These are phyloP conservation scores for Yamadazyma pseudoaaseri DNA, from an alignment of 1,139 yeast species.

Conservation along the genomic window DNA sequence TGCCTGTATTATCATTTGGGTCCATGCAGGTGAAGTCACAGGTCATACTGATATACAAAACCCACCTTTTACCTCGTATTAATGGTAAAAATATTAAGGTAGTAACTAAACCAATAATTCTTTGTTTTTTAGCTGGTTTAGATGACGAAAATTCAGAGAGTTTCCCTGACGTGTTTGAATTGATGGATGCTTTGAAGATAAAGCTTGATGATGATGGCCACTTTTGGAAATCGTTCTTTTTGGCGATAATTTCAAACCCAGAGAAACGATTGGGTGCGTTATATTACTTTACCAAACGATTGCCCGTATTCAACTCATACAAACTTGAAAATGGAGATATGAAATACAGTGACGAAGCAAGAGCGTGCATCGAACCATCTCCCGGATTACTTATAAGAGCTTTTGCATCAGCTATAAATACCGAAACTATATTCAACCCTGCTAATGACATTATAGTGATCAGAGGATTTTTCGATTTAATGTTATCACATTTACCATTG, in stretches of 20 bases:
- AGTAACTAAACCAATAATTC: conserved; percentile 65
- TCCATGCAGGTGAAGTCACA: conserved; percentile 85
- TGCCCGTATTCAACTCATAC: conserved; percentile 52
- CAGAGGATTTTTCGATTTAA: conserved; percentile 84
- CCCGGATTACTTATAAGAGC: conserved; percentile 78
- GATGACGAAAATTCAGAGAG: conserved; percentile 91
- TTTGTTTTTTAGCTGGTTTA: conserved; percentile 79
- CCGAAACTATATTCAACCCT: conserved; percentile 40
- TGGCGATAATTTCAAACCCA: conserved; percentile 71
- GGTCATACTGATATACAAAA: conserved; percentile 58
- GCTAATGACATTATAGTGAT: conserved; percentile 65
- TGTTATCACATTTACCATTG: conserved; percentile 66
- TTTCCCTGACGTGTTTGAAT: conserved; percentile 55
- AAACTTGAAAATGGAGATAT: conserved; percentile 13
- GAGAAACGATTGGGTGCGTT: conserved; percentile 84
- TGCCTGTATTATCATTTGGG: conserved; percentile 84
- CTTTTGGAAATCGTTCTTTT: conserved; percentile 84
- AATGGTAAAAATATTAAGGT: conserved; percentile 48
- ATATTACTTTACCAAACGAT: conserved; percentile 65
- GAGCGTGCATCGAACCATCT: conserved; percentile 65
- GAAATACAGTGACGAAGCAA: conserved; percentile 52
- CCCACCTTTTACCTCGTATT: conserved; percentile 50
- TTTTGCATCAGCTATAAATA: conserved; percentile 62
- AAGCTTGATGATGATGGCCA: conserved; percentile 65
- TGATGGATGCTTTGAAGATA: conserved; percentile 61